Base-by-base conservation (phyloP, 345 rosid genomes). In the Boechera stricta region DNA sequence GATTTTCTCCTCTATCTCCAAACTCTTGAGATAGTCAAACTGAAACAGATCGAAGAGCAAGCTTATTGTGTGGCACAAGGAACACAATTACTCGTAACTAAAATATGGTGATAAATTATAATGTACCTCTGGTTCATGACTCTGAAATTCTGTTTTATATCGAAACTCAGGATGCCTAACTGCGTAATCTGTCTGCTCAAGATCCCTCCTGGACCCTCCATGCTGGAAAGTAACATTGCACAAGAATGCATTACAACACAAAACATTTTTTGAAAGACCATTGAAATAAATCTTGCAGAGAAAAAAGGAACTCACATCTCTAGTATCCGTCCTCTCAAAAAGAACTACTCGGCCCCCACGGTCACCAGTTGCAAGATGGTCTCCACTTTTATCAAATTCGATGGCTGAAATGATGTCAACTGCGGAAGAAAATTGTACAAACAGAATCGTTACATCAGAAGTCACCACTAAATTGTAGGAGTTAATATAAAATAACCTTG, bases 1-100 rank as follows among this genome's bases (percentile, higher is more conserved):
- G 72, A 96, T 93, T 89, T 96, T 96, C 85, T 96, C 99, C 87
- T 96, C 99, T 83, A 96, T 96, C 81, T 96, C 99, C 97, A 96
- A 91, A 79, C 99, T 96, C 89, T 96, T 96, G 72, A 96, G 93
- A 85, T 96, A 96, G 85, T 96, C 99, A 86, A 96, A 96, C 99
- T 96, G 91, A 69, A 53, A 83, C 7, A 72, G 47, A 73, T 32
- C 33, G 45, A 49, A 62, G 54, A 62, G 41, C 18, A 35, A 73
- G 66, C 64, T 71, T 68, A 74, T 29, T 21, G 55, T 4, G 9
- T 3, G 38, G 57, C 69, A 70, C n/a, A 32, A 64, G 52, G 9
- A 69, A 24, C 18, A 12, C 44, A 52, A 51, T 58, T 29, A 71
- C 44, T 6, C 9, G 7, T 10, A 41, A 61, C 44, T 55, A 58